Base-by-base conservation (phyloP, 192 early-diverging fungal genomes). In the Backusella tarrabulga region DNA sequence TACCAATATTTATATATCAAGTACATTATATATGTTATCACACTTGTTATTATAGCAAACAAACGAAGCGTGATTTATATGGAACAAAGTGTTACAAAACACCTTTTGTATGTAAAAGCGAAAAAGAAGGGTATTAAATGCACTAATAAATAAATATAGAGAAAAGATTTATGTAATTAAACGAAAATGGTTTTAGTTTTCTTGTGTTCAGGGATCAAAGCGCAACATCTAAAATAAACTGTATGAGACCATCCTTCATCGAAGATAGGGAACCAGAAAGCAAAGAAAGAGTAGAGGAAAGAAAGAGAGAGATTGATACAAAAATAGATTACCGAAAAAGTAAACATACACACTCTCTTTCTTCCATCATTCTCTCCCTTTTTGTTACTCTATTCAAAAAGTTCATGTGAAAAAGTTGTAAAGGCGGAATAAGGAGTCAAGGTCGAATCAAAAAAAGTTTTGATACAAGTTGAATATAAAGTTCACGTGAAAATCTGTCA, bases 401-500 rank as follows among this genome's bases (percentile, higher is more conserved):
- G 21, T 60, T 60, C 56, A 60, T 60, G 56, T 60, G 56, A 60
- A 60, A 56, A 56, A 56, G 52, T 56, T 21, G 52, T n/a, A 56
- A 21, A 60, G 21, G 56, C 56, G 56, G 56, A 60, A 60, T 60
- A 63, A 63, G 56, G 56, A 63, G 56, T n/a, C 42, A 56, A 21
- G n/a, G 54, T 56, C 54, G 54, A 63, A 63, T 63, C 26, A 63
- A 63, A 63, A 29, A 63, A 29, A 29, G 56, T 9, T 4, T n/a
- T 50, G 21, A 29, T 29, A 9, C 26, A 63, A 32, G 26, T 29
- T 26, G 56, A 63, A 29, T 9, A 63, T 29, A 63, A 23, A 63
- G 56, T 63, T 63, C 56, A 63, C 56, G 56, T 63, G 56, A 63
- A 63, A 63, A 63, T 63, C 56, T 63, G 56, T 63, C 56, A 63